Base-by-base conservation (phyloP, 495 filamentous ascomycete species). In the Hypoxylon lienhwacheense region DNA sequence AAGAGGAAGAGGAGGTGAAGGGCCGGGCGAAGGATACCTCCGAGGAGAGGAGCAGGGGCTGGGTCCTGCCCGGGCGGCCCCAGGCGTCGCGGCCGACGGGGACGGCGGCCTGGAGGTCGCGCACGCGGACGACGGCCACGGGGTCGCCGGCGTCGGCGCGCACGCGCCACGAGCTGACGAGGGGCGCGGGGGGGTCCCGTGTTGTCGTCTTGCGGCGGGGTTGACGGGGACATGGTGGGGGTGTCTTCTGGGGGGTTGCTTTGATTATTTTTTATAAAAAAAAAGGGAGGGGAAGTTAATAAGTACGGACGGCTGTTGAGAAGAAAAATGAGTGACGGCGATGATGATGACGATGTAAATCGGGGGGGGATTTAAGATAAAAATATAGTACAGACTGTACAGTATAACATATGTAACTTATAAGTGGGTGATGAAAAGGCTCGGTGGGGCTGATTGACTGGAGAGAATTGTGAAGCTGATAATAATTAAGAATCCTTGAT, bases 21-120 rank as follows among this genome's bases (percentile, higher is more conserved):
- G 74, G 64, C 1, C 51, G 25, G 4, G 60, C 55, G 24, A 86
- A 73, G 0, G 64, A 70, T 1, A 85, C 58, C 7, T 73, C 69
- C 24, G 78, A 67, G 1, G 80, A 81, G 6, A 86, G 41, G 1
- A 77, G 63, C 4, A 76, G 67, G 1, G 82, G 83, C 63, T 87
- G 84, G 4, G 66, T 17, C 44, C 72, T 74, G 29, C 59, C 32
- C 0, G 49, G 11, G 1, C 83, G 75, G 8, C 77, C 75, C 83
- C 83, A 87, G 31, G 77, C 81, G 66, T 86, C 83, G 1, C 59
- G 64, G 21, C 71, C 74, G 5, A 73, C 69, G 42, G 60, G 17
- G 16, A 77, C 64, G 14, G 66, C 61, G 35, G 73, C 67, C 29
- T 69, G 60, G 0, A 87, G 74, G 64, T 84, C 81, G 6, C 66